These are phyloP conservation scores for Drechmeria coniospora DNA, from an alignment of 2,329 filamentous ascomycete genomes.

Conservation along the genomic window DNA sequence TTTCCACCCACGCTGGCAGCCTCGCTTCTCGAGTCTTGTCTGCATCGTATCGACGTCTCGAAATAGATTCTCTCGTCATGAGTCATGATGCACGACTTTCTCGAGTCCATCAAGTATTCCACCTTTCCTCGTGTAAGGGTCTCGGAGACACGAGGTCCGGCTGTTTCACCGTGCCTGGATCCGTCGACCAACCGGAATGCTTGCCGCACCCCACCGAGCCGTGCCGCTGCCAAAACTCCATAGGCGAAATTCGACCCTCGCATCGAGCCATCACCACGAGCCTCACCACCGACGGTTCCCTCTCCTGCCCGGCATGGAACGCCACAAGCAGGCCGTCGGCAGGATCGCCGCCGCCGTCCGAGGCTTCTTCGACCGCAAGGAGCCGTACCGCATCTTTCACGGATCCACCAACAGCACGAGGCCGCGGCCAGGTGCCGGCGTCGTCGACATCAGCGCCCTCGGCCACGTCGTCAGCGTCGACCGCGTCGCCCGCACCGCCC, in stretches of 20 bases:
- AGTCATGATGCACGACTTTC: too few species aligned
- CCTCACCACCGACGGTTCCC: neutral
- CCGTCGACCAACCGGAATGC: too few species aligned
- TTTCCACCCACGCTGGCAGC: too few species aligned
- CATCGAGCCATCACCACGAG: neutral
- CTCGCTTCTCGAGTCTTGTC: too few species aligned
- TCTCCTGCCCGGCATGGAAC: conserved; percentile 23
- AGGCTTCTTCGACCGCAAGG: conserved; percentile 28
- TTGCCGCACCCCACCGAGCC: too few species aligned
- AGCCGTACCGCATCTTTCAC: conserved; percentile 61
- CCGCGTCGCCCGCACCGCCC: conserved; percentile 33
- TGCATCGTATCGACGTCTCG: too few species aligned
- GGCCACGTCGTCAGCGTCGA: conserved; percentile 50
- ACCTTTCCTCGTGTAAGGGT: too few species aligned
- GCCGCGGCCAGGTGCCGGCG: conserved; percentile 13
- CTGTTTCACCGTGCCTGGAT: too few species aligned
- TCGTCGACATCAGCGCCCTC: conserved; percentile 50
- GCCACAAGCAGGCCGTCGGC: conserved; percentile 31
- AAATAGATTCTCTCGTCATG: too few species aligned
- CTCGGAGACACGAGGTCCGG: too few species aligned
- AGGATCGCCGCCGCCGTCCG: conserved; percentile 32
- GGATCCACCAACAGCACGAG: conserved; percentile 61
- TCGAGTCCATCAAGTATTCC: too few species aligned
- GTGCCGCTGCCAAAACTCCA: conserved; percentile 1
- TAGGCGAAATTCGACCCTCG: too few species aligned